A percentile compares a stretch with the other conserved stretches of the same genome.
phyloP scores from a whole-genome alignment of 2,329 filamentous ascomycete species.

The Ceratocystis diversiconidia region DNA sequence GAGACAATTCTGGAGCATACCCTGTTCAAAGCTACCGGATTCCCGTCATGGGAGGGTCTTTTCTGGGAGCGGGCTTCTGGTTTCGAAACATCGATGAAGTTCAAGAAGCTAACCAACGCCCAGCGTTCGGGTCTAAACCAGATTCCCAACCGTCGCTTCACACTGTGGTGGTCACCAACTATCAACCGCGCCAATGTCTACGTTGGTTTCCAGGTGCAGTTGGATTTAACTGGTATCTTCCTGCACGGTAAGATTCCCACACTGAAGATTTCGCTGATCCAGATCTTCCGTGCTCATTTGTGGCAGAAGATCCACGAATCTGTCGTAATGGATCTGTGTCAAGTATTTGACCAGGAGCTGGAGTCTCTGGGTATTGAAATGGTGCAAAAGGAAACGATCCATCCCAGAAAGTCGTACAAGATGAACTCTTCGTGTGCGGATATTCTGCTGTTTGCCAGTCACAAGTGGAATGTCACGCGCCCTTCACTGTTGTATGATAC shows the following conservation, averaged over 20 bases:
- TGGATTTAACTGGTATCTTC: constrained; percentile 97
- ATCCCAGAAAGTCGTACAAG: constrained; percentile 98
- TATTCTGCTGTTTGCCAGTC: constrained; percentile 88
- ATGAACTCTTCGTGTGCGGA: constrained; percentile 99
- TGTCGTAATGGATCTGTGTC: constrained; percentile 96
- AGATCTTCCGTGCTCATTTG: constrained; percentile 98
- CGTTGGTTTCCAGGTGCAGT: constrained; percentile 96
- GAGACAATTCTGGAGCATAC: constrained; percentile 97
- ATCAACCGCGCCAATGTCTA: constrained; percentile 96
- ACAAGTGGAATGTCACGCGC: constrained; percentile 96
- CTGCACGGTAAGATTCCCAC: constrained; percentile 98
- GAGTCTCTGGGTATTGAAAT: constrained; percentile 93
- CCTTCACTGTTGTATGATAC: constrained; percentile 91
- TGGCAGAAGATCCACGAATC: constrained; percentile 99
- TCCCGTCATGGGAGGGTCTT: constrained; percentile 90
- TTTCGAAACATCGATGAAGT: constrained; percentile 67
- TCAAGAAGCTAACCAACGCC: constrained; percentile 97
- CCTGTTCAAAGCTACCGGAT: constrained; percentile 90
- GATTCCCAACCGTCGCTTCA: constrained; percentile 97
- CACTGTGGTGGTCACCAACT: constrained; percentile 89
- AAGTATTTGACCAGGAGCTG: constrained; percentile 94
- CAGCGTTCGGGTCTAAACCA: constrained; percentile 95
- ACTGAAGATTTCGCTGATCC: constrained; percentile 91
- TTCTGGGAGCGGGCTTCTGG: constrained; percentile 66
- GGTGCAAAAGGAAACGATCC: constrained; percentile 97